Base-by-base conservation (phyloP, 1,139 yeast genomes). In the Hemisphaericaspora lyxosophila region DNA sequence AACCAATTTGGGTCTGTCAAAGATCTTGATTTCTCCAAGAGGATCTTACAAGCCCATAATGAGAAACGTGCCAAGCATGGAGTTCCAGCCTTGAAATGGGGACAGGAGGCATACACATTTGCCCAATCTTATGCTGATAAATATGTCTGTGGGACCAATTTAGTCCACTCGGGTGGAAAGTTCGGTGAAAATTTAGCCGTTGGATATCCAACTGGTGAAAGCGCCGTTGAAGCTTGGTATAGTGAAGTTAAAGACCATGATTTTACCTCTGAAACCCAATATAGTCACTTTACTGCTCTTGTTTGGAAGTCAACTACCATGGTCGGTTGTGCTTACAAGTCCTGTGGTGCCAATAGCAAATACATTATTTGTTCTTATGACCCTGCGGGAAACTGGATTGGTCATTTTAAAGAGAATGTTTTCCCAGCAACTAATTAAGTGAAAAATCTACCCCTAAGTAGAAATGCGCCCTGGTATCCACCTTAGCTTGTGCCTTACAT, bases 111-210 rank as follows among this genome's bases (percentile, higher is more conserved):
- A 33, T 89, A 84, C 44, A 51, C 62, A 31, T 82, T 78, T 54
- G 96, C 96, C 35, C 81, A 80, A 62, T 59, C 65, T 48, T 85
- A 82, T 60, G 89, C 90, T 31, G 76, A 80, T 61, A 54, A 65
- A 38, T 85, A 82, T 63, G 76, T 76, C 59, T 88, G 96, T 67
- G 77, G 79, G 26, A 85, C 85, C 41, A 49, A 55, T 11, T 77
- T 88, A 60, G 63, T 66, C 26, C 96, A 89, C 69, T 81, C 95
- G 35, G 86, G 85, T 41, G 92, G 92, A 41, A 62, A 70, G 37
- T 84, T 76, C 66, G 96, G 96, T 57, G 96, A 89, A 68, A 89
- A 89, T 73, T 73, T 89, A 57, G 96, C 95, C 38, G 68, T 78
- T 39, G 96, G 96, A 41, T 76, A 72, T 62, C 47, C 72, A 32